These are phyloP conservation scores for Blastobotrys elegans DNA, from an alignment of 1,139 yeast species.

Conservation along the genomic window DNA sequence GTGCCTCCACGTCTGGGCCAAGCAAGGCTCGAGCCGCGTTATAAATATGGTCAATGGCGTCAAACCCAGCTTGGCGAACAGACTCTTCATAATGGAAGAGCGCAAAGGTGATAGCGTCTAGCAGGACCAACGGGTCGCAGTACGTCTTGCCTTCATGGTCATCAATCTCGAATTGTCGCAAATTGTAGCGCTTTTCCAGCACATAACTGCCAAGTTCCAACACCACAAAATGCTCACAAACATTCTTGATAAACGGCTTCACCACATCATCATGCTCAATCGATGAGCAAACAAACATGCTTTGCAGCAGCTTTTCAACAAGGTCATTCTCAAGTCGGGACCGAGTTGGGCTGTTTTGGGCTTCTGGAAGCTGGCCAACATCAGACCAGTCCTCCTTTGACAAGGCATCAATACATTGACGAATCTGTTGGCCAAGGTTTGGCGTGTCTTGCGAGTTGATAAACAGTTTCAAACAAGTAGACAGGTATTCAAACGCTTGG, in stretches of 20 bases:
- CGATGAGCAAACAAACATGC: conserved; percentile 69
- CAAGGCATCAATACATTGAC: conserved; percentile 44
- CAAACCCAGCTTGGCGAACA: conserved; percentile 67
- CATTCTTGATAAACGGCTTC: conserved; percentile 50
- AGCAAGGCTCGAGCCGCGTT: conserved; percentile 60
- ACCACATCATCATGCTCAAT: conserved; percentile 75
- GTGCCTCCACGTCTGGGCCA: conserved; percentile 60
- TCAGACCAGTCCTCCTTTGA: conserved; percentile 37
- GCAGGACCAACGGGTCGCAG: conserved; percentile 63
- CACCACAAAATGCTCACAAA: conserved; percentile 75
- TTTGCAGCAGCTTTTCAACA: conserved; percentile 53
- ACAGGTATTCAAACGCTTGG: conserved; percentile 71
- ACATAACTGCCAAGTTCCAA: conserved; percentile 72
- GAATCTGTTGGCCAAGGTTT: conserved; percentile 44
- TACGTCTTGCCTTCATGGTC: conserved; percentile 75
- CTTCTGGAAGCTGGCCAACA: conserved; percentile 13
- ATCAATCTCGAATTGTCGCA: conserved; percentile 65
- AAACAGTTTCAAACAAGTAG: conserved; percentile 62
- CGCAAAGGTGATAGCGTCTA: conserved; percentile 74
- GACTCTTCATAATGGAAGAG: conserved; percentile 69
- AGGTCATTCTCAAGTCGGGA: conserved; percentile 56
- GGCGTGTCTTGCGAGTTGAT: conserved; percentile 65
- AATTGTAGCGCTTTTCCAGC: conserved; percentile 62
- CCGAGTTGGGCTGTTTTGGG: conserved; percentile 32
- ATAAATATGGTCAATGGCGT: conserved; percentile 58